phyloP scores from a whole-genome alignment of 163 green algal species.

The Prototheca cutis region DNA sequence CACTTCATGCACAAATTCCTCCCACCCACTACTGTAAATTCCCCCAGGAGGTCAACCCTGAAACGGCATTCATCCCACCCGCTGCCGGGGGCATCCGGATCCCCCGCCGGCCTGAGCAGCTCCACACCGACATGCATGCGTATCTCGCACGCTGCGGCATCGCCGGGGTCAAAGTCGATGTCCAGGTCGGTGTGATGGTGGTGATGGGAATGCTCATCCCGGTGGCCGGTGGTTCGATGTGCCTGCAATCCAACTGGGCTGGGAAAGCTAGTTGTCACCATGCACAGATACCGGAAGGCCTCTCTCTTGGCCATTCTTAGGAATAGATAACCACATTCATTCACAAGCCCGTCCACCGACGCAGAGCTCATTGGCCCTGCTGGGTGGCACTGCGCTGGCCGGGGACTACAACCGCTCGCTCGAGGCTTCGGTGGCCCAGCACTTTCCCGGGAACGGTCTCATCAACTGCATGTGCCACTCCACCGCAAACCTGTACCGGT shows the following conservation, averaged over 20 bases:
- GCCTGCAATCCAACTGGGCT: no score
- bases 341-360: constrained; percentile 47
- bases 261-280: no score
- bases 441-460: constrained; percentile 56
- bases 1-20: no score
- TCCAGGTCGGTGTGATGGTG: no score
- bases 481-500: constrained; percentile 69
- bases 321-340: constrained; percentile 26
- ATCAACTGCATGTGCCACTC: constrained; percentile 99
- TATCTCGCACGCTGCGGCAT: constrained; percentile 76
- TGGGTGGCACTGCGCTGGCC: constrained; percentile 59
- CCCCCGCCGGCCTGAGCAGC: constrained; percentile 24
- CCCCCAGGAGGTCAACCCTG: constrained; percentile 63
- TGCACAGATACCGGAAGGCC: no score
- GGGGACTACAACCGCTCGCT: constrained; percentile 66
- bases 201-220: no score
- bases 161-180: constrained; percentile 95
- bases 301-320: no score
- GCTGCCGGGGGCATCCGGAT: constrained; percentile 10
- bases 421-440: constrained; percentile 39
- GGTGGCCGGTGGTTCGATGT: no score
- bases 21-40: no score
- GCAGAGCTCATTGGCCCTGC: constrained; percentile 26
- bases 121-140: constrained; percentile 81
- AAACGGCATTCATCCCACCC: constrained; percentile 66